These are phyloP conservation scores for Sporothrix brunneoviolacea DNA, from an alignment of 2,329 filamentous ascomycete species.

Conservation along the genomic window DNA sequence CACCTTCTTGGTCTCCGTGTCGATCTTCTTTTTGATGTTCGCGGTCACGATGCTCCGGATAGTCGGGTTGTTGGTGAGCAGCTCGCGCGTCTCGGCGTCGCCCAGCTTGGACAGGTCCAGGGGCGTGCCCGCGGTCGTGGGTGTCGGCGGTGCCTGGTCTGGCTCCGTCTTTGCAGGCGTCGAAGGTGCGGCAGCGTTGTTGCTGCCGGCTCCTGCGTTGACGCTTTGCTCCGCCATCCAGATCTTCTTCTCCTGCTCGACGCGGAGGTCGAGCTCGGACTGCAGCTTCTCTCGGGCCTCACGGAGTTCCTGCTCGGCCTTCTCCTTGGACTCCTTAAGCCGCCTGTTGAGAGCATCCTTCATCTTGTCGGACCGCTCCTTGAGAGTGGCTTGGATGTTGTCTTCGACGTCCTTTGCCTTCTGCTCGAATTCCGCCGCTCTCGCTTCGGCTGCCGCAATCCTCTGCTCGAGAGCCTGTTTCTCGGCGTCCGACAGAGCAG, in stretches of 20 bases:
- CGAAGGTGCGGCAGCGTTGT: background rate
- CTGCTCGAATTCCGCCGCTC: constrained; percentile 56
- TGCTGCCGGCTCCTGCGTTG: constrained; percentile 8
- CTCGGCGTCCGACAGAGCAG: constrained; percentile 47
- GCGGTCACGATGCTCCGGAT: constrained; percentile 51
- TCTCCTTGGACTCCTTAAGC: constrained; percentile 57
- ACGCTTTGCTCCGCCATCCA: constrained; percentile 51
- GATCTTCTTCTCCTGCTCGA: constrained; percentile 59
- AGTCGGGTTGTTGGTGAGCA: constrained; percentile 50
- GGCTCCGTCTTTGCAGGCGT: constrained; percentile 11
- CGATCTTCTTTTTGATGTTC: constrained; percentile 65
- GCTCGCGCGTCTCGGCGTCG: constrained; percentile 50
- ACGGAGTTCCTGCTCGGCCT: constrained; percentile 44
- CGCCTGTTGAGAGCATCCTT: constrained; percentile 62
- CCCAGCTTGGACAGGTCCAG: constrained; percentile 42
- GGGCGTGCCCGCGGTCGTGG: constrained; percentile 18
- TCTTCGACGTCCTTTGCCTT: constrained; percentile 60
- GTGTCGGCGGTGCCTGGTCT: constrained; percentile 28
- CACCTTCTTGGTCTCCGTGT: constrained; percentile 55
- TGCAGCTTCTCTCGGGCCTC: constrained; percentile 47
- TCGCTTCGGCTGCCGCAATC: constrained; percentile 53
- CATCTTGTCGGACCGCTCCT: constrained; percentile 62
- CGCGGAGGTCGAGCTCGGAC: constrained; percentile 38
- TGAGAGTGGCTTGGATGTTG: constrained; percentile 52
- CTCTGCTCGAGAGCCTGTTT: constrained; percentile 56